Evolutionary conservation across 176 grass and related monocot species (phyloP).

Genomic region (Cenchrus purpureus): DNA sequence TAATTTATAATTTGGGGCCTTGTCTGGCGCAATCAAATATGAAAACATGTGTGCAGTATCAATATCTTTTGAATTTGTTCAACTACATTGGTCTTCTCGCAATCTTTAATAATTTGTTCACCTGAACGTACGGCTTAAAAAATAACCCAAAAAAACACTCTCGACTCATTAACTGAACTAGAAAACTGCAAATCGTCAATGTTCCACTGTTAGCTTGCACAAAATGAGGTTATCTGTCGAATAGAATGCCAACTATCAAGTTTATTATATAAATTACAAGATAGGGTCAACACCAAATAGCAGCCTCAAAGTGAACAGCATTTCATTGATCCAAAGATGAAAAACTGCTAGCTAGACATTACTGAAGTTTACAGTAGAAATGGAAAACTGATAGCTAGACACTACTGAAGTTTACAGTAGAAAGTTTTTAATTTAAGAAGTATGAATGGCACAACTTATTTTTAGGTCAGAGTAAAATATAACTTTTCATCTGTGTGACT

Average conservation of each 20-base stretch:
- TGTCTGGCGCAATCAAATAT: not conserved
- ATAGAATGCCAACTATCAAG: not conserved
- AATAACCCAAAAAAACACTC: not conserved
- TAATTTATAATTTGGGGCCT: not conserved
- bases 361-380: slow-evolving; percentile 11
- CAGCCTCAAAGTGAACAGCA: not conserved
- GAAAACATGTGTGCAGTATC: not conserved
- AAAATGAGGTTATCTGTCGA: not conserved
- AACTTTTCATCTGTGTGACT: not conserved
- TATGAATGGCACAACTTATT: not conserved
- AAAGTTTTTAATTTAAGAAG: not conserved
- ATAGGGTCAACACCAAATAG: not conserved
- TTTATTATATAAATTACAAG: not conserved
- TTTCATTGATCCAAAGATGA: not conserved
- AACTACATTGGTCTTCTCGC: not conserved
- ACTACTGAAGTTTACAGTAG: not conserved
- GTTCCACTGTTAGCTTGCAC: not conserved
- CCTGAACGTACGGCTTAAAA: not conserved
- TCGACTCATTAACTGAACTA: not conserved
- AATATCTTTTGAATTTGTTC: not conserved
- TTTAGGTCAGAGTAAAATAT: slow-evolving; percentile 14
- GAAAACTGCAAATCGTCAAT: not conserved
- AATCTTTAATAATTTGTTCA: not conserved
- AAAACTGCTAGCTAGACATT: slow-evolving; percentile 13
- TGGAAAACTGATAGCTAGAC: not conserved